Evolutionary conservation across 2,329 filamentous ascomycete genomes (phyloP), one percentile per base, ranked within the genome.

Genomic region (Herpotrichia juniperi): DNA sequence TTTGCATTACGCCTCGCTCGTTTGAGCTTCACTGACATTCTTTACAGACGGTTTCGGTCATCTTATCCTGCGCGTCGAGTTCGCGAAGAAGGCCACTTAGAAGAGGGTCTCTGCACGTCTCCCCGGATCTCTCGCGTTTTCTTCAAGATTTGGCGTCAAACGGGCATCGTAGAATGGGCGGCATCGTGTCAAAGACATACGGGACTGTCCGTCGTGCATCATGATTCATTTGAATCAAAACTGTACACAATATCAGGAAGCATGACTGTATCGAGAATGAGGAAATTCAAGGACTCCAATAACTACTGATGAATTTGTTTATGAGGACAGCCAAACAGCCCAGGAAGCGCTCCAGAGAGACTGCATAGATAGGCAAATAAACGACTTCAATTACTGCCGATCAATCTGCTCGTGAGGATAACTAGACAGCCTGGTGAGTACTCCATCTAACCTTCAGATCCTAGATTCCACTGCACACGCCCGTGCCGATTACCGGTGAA

Each of bases 51-150:
- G 90, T 78, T 93, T 91, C 81, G 89, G 90, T 76, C 90, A 94
- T 80, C 82, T 94, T 68, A 94, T 94, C 74, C 78, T 94, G 68
- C 84, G 89, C 73, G 90, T 94, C 62, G 90, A 94, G 79, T 94
- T 94, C 77, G 90, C 90, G 63, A 94, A 93, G 77, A 82, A 82
- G 73, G 66, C 72, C 45, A 75, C 72, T 51, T 74, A 47, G 26
- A 45, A 21, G 19, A 6, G 9, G 24, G 4, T n/a, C 19, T 9
- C 30, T 17, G 30, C 7, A 32, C 25, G 24, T 35, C 17, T 11
- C n/a, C n/a, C n/a, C n/a, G n/a, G n/a, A n/a, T 39, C 10, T 39
- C 16, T 39, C 9, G 16, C 10, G 39, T 28, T 21, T 45, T 45
- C 42, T 9, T 42, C 12, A 21, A 7, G 10, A 21, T 39, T 42